Evolutionary conservation across 441 rosid genomes (phyloP).

Genomic region (Gossypium schwendimanii): DNA sequence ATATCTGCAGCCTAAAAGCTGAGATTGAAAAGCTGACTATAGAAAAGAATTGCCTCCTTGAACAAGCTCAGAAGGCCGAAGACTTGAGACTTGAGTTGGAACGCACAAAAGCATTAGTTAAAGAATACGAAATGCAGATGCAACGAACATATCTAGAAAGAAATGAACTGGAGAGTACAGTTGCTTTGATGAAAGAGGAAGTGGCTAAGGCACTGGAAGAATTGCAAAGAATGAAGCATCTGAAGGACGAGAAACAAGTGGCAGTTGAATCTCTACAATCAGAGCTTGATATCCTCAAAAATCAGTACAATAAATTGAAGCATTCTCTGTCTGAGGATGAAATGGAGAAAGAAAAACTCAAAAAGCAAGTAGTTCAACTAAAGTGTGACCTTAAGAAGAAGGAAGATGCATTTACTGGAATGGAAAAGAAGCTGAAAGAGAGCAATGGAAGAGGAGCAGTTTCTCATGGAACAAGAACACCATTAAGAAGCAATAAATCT

Average conservation of each 20-base stretch:
- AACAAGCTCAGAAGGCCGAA: conserved; percentile 37
- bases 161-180: conserved; percentile 31
- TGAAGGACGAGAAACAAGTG: conserved; percentile 49
- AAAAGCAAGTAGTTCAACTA: conserved; percentile 44
- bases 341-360: conserved; percentile 55
- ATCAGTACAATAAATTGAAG: conserved; percentile 37
- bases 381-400: conserved; percentile 64
- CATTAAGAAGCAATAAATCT: conserved; percentile 38
- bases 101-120: conserved; percentile 29
- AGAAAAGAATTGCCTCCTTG: conserved; percentile 29
- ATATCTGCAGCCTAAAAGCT: conserved; percentile 37
- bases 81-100: conserved; percentile 39
- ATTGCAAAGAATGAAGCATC: conserved; percentile 30
- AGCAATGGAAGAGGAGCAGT: conserved; percentile 33
- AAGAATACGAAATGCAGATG: conserved; percentile 36
- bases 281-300: conserved; percentile 39
- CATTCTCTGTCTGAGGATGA: conserved; percentile 39
- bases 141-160: conserved; percentile 37
- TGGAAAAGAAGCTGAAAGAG: conserved; percentile 68
- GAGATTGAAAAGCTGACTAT: conserved; percentile 43
- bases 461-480: conserved; percentile 38
- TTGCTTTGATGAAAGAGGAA: conserved; percentile 47
- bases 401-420: conserved; percentile 38
- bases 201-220: conserved; percentile 38
- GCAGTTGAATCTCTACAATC: conserved; percentile 30